Percentiles rank a stretch among this genome's conserved stretches.
These are phyloP conservation scores for Elsinoe perseae DNA, from an alignment of 2,329 filamentous ascomycete genomes.

Conservation along the genomic window DNA sequence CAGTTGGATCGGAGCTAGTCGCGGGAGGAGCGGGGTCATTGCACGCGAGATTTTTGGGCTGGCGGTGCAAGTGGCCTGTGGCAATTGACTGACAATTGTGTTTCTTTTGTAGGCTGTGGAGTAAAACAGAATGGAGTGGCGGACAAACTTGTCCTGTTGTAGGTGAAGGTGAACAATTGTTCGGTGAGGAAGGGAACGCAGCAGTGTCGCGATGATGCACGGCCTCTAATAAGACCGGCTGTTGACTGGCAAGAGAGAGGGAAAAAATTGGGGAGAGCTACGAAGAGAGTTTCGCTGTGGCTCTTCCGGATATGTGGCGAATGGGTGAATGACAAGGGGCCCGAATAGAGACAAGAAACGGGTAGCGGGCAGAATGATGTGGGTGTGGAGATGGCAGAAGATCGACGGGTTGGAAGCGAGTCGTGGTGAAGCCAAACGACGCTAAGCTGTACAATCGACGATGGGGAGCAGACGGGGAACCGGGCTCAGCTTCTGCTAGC, in stretches of 20 bases:
- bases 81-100: neutral
- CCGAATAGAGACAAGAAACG: slow-evolving; percentile 10
- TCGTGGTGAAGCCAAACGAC: neutral
- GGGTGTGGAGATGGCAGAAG: slow-evolving; percentile 9
- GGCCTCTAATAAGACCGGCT: slow-evolving; percentile 6
- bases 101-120: neutral
- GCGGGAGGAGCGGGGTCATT: slow-evolving; percentile 13
- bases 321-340: slow-evolving; percentile 9
- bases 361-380: slow-evolving; percentile 2
- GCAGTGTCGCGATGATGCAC: neutral
- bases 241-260: neutral
- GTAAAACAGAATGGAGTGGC: neutral
- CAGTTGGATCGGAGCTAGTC: slow-evolving; percentile 14
- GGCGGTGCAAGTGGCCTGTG: neutral
- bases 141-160: neutral
- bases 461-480: neutral
- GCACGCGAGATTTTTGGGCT: slow-evolving; percentile 7
- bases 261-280: neutral
- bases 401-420: slow-evolving; percentile 1
- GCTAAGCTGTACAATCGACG: slow-evolving; percentile 10
- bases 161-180: neutral
- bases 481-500: neutral
- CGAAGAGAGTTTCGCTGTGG: neutral
- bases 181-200: neutral
- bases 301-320: slow-evolving; percentile 12